Evolutionary conservation across 306 rosid genomes (phyloP), one percentile per base, ranked within the genome.

Genomic region (Urtica urens): DNA sequence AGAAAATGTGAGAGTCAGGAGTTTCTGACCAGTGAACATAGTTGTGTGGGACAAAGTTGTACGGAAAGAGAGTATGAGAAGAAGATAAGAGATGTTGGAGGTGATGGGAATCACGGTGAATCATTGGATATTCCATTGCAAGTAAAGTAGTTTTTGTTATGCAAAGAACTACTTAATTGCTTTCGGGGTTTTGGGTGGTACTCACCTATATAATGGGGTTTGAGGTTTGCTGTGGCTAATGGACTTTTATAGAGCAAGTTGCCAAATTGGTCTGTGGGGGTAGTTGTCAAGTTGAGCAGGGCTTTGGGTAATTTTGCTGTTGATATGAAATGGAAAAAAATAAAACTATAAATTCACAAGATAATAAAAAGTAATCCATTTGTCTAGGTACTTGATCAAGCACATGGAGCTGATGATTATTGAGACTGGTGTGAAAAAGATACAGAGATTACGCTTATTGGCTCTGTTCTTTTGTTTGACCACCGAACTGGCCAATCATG

Each of bases 21-120:
- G 83, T 81, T 53, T 86, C 73, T 13, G 73, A 65, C 95, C 95
- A 81, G 57, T 66, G 88, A 10, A 86, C 86, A 34, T 78, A 53
- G 76, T 86, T 81, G 61, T 68, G 41, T 6, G 85, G 82, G 68
- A 25, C 60, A 67, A 65, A 11, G 46, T 68, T 55, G 66, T 69
- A 66, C 10, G 84, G 95, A 37, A 64, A 66, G 45, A 78, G 72
- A 49, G 68, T 77, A 53, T 58, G 77, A 20, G 78, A 58, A 34
- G 93, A 76, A 46, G 33, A n/a, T n/a, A 63, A 38, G 48, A 49
- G 68, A 60, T 61, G 59, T 30, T 66, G 74, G 72, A 62, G 51
- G n/a, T n/a, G n/a, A n/a, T n/a, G n/a, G 2, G 77, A 56, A 29
- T 54, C 8, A 46, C 49, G 48, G 29, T 63, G 46, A 34, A 51